These are phyloP conservation scores for Beta lomatogona DNA, from an alignment of 179 eudicot genomes.

Conservation along the genomic window DNA sequence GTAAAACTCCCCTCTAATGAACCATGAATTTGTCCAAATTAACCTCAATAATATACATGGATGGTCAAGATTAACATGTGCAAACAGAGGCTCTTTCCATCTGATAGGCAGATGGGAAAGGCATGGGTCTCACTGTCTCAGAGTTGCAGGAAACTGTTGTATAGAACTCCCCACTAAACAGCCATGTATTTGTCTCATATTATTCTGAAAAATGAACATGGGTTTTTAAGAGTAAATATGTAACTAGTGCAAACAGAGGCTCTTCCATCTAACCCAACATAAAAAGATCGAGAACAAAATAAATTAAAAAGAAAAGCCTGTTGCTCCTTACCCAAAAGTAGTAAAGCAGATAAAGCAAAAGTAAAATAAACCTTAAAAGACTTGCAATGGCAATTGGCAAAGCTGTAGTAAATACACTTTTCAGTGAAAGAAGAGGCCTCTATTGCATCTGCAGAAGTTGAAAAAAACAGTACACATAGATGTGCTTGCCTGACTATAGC, in stretches of 20 bases:
- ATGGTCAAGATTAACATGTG: background rate
- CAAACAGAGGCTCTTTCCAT: background rate
- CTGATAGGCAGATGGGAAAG: constrained; percentile 24
- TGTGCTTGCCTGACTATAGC: constrained; percentile 2
- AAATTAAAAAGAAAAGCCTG: constrained; percentile 3
- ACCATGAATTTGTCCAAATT: background rate
- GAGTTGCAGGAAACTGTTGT: background rate
- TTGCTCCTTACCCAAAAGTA: background rate
- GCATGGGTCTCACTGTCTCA: no score
- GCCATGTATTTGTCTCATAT: background rate
- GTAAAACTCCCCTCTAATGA: background rate
- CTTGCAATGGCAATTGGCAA: constrained; percentile 21
- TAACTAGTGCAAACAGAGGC: background rate
- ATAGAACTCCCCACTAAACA: background rate
- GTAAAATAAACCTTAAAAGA: constrained; percentile 13
- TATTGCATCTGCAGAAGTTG: constrained; percentile 4
- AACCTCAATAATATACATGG: background rate
- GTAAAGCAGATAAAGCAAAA: constrained; percentile 19
- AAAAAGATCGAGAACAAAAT: no score
- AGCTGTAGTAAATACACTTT: constrained; percentile 6
- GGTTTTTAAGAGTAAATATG: background rate
- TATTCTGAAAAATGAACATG: background rate
- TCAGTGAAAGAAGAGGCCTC: constrained; percentile 16
- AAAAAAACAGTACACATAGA: constrained; percentile 2
- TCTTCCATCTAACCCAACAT: background rate